Percentiles rank a stretch among this genome's conserved stretches.
Evolutionary conservation across 2,329 filamentous ascomycete genomes (phyloP).

Genomic region (Chaetomium strumarium): DNA sequence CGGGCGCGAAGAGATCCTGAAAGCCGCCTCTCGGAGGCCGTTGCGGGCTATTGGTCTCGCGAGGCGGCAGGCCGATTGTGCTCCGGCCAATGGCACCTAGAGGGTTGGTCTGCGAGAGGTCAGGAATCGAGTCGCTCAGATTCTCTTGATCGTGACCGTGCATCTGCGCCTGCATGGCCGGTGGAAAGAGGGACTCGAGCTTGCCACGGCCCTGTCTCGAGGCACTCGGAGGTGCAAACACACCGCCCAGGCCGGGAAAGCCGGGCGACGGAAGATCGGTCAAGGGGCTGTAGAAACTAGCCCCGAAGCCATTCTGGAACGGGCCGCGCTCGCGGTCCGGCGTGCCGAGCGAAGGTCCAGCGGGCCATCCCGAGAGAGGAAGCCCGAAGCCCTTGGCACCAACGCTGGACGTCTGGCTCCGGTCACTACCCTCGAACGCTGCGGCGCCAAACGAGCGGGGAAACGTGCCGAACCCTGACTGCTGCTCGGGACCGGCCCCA

Average conservation of each 20-base stretch:
- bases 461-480: conserved; percentile 48
- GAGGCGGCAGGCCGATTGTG: conserved; percentile 47
- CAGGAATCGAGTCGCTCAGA: conserved; percentile 51
- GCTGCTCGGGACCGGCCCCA: conserved; percentile 38
- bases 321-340: conserved; percentile 59
- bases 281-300: conserved; percentile 70
- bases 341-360: conserved; percentile 54
- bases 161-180: conserved; percentile 88
- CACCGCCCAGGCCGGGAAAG: conserved; percentile 58
- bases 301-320: conserved; percentile 62
- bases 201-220: conserved; percentile 71
- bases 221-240: conserved; percentile 61
- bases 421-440: conserved; percentile 68
- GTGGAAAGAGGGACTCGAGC: conserved; percentile 79
- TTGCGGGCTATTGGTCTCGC: conserved; percentile 56
- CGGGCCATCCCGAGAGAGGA: conserved; percentile 57
- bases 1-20: conserved; percentile 46
- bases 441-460: conserved; percentile 46
- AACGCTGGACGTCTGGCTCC: conserved; percentile 87
- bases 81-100: conserved; percentile 63
- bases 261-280: conserved; percentile 73
- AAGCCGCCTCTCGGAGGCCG: conserved; percentile 49
- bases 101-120: conserved; percentile 55
- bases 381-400: conserved; percentile 69
- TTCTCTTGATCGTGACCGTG: conserved; percentile 62